Conservation (phyloP, 2,329 filamentous ascomycete species). For the Trichoderma afroharzianum region DNA sequence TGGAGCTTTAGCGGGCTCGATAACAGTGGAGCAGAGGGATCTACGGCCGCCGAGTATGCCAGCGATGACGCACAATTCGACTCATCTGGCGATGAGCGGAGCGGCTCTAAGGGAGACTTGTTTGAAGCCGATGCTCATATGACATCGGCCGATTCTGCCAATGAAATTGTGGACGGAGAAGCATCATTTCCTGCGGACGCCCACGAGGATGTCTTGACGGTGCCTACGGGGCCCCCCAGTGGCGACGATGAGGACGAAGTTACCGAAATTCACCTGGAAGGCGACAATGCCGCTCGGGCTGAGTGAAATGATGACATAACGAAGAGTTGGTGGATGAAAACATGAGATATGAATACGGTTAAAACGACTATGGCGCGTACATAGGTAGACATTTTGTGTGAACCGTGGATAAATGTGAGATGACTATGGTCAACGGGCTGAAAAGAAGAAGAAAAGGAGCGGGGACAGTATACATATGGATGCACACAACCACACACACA, state of each 20-base stretch:
- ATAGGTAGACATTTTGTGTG: slow-evolving; percentile 7
- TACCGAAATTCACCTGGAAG: slow-evolving; percentile 48
- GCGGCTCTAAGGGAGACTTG: slow-evolving; percentile 18
- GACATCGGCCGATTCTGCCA: slow-evolving; percentile 22
- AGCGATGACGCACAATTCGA: slow-evolving; percentile 45
- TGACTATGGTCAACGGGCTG: neutral
- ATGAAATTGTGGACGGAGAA: neutral
- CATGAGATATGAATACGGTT: slow-evolving; percentile 4
- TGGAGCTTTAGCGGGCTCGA: slow-evolving; percentile 47
- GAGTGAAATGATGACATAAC: neutral
- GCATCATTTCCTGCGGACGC: neutral
- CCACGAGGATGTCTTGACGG: slow-evolving; percentile 38
- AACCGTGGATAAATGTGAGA: slow-evolving; percentile 3
- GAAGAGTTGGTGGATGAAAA: neutral
- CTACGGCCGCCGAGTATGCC: slow-evolving; percentile 35
- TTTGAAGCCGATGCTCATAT: slow-evolving; percentile 32
- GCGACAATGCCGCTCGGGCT: slow-evolving; percentile 25
- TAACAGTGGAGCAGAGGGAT: slow-evolving; percentile 30
- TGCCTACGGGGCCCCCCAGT: slow-evolving; percentile 35
- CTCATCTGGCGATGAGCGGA: slow-evolving; percentile 37
- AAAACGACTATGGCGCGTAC: neutral
- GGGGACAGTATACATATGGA: neutral
- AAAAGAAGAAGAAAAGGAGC: neutral
- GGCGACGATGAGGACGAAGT: slow-evolving; percentile 43
- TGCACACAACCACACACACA: neutral